Conservation (phyloP, 1,284 basidiomycete genomes). For the Papiliotrema flavescens region DNA sequence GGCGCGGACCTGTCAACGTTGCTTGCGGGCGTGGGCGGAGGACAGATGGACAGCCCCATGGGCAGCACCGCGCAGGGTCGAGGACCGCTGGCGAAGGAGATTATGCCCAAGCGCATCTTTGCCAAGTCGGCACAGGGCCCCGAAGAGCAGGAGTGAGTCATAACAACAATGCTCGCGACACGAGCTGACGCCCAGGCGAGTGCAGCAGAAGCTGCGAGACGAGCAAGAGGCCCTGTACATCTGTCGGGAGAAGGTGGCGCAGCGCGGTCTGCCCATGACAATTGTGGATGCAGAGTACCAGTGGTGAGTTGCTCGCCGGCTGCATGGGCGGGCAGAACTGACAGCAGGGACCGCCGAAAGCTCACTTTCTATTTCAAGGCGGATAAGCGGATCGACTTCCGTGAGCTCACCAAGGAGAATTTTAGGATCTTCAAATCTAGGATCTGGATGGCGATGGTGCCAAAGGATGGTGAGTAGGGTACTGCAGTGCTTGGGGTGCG, state of each 20-base stretch:
- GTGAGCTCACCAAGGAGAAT: slow-evolving; percentile 63
- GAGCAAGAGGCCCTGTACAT: slow-evolving; percentile 88
- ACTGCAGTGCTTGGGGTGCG: too few relatives aligned
- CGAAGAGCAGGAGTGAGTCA: slow-evolving; percentile 74
- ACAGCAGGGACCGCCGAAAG: slow-evolving; percentile 83
- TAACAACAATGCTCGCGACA: slow-evolving; percentile 12
- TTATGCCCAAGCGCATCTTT: slow-evolving; percentile 94
- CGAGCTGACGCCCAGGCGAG: slow-evolving; percentile 53
- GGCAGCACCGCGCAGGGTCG: slow-evolving; percentile 28
- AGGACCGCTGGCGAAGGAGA: slow-evolving; percentile 62
- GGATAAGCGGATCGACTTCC: slow-evolving; percentile 93
- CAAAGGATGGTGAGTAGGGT: slow-evolving; percentile 36
- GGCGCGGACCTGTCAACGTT: slow-evolving; percentile 37
- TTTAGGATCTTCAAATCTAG: slow-evolving; percentile 46
- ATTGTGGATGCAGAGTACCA: slow-evolving; percentile 98
- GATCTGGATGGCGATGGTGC: slow-evolving; percentile 47
- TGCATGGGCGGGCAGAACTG: too few relatives aligned
- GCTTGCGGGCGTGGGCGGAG: slow-evolving; percentile 38
- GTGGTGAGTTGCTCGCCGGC: slow-evolving; percentile 64
- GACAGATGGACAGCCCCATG: slow-evolving; percentile 33
- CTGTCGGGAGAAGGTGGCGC: slow-evolving; percentile 83
- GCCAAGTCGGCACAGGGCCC: slow-evolving; percentile 69
- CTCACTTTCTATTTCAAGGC: slow-evolving; percentile 97
- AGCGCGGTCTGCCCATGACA: slow-evolving; percentile 94
- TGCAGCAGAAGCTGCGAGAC: slow-evolving; percentile 78